Percentiles rank a stretch among this genome's conserved stretches.
phyloP scores from a whole-genome alignment of 192 early-diverging fungal species.

The Gonapodya sp. region DNA sequence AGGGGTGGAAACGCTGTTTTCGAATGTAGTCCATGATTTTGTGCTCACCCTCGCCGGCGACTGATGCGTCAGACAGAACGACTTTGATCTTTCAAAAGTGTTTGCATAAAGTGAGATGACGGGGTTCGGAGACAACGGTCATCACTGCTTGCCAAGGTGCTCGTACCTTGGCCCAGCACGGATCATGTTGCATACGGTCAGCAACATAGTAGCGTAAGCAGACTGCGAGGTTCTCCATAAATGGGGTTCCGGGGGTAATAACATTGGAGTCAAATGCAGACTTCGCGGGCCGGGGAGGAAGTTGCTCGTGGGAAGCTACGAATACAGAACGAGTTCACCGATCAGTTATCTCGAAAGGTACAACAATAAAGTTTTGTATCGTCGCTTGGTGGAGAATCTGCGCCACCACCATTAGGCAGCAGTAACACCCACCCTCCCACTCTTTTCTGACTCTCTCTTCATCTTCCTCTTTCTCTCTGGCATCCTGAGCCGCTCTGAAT shows the following conservation, averaged over 20 bases:
- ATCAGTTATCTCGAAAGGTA: not conserved
- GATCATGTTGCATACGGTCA: conserved; percentile 13
- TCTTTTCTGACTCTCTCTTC: conserved; percentile 38
- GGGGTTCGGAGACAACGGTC: not conserved
- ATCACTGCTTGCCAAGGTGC: not conserved
- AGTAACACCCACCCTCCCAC: conserved; percentile 24
- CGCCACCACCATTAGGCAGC: not conserved
- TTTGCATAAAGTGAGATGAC: not conserved
- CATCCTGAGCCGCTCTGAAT: conserved; percentile 91
- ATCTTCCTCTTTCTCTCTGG: conserved; percentile 46
- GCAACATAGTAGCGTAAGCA: conserved; percentile 13
- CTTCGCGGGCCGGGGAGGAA: conserved; percentile 21
- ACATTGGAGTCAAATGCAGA: conserved; percentile 91
- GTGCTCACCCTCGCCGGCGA: conserved; percentile 16
- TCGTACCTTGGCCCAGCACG: conserved; percentile 10
- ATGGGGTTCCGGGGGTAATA: conserved; percentile 77
- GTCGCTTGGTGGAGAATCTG: not conserved
- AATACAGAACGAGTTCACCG: not conserved
- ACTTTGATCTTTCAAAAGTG: not conserved
- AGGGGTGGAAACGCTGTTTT: conserved; percentile 1
- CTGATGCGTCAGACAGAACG: conserved; percentile 36
- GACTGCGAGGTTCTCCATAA: conserved; percentile 15
- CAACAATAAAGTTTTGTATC: conserved; percentile 8
- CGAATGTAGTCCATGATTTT: conserved; percentile 18
- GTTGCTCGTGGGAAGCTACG: not conserved